Conservation (phyloP, 1,284 basidiomycete genomes). For the Ceratorhiza oryzae-sativae region DNA sequence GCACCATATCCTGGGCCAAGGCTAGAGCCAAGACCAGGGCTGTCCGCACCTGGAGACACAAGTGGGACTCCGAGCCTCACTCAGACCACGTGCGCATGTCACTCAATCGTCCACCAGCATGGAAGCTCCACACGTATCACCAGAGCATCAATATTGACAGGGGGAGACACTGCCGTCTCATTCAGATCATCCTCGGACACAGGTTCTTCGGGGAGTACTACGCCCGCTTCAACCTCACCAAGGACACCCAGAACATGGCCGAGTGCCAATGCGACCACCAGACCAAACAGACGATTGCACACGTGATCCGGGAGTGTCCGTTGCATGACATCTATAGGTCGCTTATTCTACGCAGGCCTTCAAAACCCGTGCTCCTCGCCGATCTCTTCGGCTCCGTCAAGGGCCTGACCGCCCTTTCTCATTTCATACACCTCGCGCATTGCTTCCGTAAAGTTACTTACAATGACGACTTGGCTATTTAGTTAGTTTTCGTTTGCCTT, state of each 20-base stretch:
- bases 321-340: no score
- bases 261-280: background rate
- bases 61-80: background rate
- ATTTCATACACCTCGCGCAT: background rate
- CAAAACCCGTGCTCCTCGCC: background rate
- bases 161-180: background rate
- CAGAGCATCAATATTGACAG: no score
- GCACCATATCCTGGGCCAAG: no score
- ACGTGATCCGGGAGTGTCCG: no score
- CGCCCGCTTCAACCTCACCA: background rate
- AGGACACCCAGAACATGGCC: background rate
- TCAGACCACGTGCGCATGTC: background rate
- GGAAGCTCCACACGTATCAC: background rate
- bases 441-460: background rate
- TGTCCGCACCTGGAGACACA: background rate
- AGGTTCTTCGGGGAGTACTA: slow-evolving; percentile 6
- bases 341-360: background rate
- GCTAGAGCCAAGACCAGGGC: no score
- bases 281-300: no score
- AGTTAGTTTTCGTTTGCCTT: background rate
- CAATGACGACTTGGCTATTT: background rate
- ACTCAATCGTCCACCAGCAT: background rate
- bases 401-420: background rate
- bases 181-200: background rate
- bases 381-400: background rate